Conservation (phyloP, 2,329 filamentous ascomycete genomes). For the Lasiodiplodia sp. region DNA sequence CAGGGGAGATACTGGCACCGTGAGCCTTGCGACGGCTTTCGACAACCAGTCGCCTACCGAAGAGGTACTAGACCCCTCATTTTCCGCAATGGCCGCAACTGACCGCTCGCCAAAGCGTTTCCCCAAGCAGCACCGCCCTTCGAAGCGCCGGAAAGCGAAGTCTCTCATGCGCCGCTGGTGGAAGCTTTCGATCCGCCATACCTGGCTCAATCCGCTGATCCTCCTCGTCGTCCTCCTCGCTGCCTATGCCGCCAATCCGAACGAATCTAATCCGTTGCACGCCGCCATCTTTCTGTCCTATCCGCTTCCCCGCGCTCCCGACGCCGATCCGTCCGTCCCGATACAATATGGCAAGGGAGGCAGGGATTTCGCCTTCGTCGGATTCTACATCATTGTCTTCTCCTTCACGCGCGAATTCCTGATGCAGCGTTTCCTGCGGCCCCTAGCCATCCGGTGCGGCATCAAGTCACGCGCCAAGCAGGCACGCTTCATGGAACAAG, state of each 20-base stretch:
- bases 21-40: slow-evolving; percentile 26
- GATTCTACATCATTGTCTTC: slow-evolving; percentile 87
- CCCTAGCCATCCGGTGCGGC: slow-evolving; percentile 73
- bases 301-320: slow-evolving; percentile 64
- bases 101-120: slow-evolving; percentile 37
- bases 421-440: slow-evolving; percentile 88
- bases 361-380: slow-evolving; percentile 85
- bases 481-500: slow-evolving; percentile 92
- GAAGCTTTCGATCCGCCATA: slow-evolving; percentile 59
- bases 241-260: slow-evolving; percentile 78
- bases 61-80: slow-evolving; percentile 7
- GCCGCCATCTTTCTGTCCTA: slow-evolving; percentile 92
- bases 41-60: slow-evolving; percentile 20
- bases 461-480: slow-evolving; percentile 80
- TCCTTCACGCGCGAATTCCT: slow-evolving; percentile 95
- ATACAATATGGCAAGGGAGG: slow-evolving; percentile 86
- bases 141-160: slow-evolving; percentile 56
- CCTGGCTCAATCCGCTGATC: slow-evolving; percentile 72
- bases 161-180: slow-evolving; percentile 55
- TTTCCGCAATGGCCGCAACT: slow-evolving; percentile 17
- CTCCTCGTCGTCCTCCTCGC: slow-evolving; percentile 69
- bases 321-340: slow-evolving; percentile 52
- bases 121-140: slow-evolving; percentile 42
- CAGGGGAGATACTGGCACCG: slow-evolving; percentile 27
- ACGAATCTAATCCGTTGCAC: slow-evolving; percentile 78